Percentiles rank a stretch among this genome's conserved stretches.
Conservation (phyloP, 1,139 yeast species). For the Geotrichum macrosporum region DNA sequence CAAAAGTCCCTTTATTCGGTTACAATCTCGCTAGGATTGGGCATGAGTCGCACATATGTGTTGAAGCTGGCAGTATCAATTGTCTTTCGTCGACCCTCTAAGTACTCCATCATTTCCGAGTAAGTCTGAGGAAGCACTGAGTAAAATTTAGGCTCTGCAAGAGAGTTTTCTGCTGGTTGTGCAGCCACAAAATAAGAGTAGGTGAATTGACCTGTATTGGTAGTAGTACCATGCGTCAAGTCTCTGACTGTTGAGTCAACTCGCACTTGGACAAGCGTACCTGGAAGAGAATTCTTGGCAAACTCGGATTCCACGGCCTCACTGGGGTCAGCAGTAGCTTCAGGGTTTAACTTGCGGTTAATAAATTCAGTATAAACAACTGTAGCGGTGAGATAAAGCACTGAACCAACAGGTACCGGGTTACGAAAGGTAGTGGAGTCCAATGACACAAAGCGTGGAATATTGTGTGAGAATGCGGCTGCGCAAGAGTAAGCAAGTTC, state of each 20-base stretch:
- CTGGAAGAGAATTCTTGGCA: conserved; percentile 51
- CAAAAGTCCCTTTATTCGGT: conserved; percentile 22
- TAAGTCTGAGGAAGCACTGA: conserved; percentile 84
- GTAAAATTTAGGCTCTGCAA: conserved; percentile 39
- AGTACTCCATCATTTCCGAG: conserved; percentile 85
- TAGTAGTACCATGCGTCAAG: conserved; percentile 55
- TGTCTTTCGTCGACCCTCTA: conserved; percentile 88
- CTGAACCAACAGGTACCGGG: conserved; percentile 94
- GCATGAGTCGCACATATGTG: conserved; percentile 18
- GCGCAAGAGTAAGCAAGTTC: conserved; percentile 91
- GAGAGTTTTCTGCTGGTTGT: conserved; percentile 36
- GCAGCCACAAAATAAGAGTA: conserved; percentile 81
- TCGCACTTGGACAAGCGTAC: conserved; percentile 81
- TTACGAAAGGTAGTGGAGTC: conserved; percentile 88
- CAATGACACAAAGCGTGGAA: conserved; percentile 82
- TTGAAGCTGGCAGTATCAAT: conserved; percentile 65
- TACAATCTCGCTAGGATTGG: conserved; percentile 16
- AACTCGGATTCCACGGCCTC: conserved; percentile 15
- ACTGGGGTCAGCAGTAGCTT: conserved; percentile 16
- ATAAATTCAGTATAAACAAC: conserved; percentile 63
- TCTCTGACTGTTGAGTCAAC: conserved; percentile 76
- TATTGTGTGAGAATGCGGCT: conserved; percentile 77
- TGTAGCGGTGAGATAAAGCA: conserved; percentile 71
- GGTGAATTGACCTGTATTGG: conserved; percentile 80
- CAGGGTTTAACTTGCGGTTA: conserved; percentile 24